phyloP scores from a whole-genome alignment of 2,329 filamentous ascomycete genomes.

The Rutstroemia sp. region DNA sequence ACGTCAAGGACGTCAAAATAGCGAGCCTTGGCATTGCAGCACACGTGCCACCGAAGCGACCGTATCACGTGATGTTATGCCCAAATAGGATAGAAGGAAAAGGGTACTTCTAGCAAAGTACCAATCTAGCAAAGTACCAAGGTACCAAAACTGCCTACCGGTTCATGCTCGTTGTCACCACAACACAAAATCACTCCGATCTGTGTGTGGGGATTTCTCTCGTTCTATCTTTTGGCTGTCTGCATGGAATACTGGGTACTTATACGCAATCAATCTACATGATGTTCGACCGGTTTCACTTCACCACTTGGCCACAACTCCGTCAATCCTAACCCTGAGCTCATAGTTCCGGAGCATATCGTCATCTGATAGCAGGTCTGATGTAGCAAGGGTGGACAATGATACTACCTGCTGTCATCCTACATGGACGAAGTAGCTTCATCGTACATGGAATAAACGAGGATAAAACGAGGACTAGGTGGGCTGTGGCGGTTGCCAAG shows the following conservation, averaged over 20 bases:
- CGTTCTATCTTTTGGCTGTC: not conserved
- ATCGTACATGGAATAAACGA: slow-evolving; percentile 6
- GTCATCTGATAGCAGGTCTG: not conserved
- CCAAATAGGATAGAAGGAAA: no score
- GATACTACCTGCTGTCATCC: not conserved
- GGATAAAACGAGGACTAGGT: slow-evolving; percentile 8
- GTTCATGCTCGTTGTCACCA: no score
- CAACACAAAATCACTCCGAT: no score
- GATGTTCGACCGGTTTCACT: not conserved
- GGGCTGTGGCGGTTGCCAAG: slow-evolving; percentile 8
- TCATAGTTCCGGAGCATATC: not conserved
- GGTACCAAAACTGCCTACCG: not conserved
- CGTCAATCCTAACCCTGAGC: not conserved
- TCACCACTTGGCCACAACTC: not conserved
- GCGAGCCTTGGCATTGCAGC: no score
- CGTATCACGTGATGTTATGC: no score
- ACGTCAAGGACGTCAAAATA: no score
- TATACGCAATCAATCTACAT: not conserved
- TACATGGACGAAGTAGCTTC: not conserved
- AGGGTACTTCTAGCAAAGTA: not conserved
- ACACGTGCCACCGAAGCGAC: no score
- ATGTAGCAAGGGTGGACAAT: not conserved
- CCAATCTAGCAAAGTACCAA: no score
- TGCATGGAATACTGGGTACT: not conserved
- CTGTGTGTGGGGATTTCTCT: not conserved